Conservation (phyloP, 306 rosid genomes). For the Inga laurina region DNA sequence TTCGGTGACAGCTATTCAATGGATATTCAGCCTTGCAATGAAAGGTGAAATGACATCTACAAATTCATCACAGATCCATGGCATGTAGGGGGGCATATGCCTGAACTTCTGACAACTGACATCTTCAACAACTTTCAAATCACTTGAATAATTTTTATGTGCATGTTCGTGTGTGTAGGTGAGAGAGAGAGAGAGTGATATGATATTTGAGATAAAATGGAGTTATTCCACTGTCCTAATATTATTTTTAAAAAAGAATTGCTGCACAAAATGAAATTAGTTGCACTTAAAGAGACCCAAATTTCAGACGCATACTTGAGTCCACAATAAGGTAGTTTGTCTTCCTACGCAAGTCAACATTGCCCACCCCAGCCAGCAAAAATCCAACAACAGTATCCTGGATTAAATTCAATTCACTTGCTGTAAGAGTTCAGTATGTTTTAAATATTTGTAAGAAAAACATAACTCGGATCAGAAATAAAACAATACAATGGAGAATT, state of each 20-base stretch:
- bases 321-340: constrained; percentile 77
- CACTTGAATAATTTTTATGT: not conserved
- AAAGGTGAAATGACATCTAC: not conserved
- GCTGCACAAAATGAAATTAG: not conserved
- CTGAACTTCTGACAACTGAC: not conserved
- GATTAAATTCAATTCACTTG: not conserved
- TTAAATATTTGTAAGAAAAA: not conserved
- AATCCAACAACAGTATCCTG: constrained; percentile 77
- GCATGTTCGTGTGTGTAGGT: not conserved
- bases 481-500: not conserved
- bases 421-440: not conserved
- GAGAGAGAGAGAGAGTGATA: not conserved
- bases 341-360: constrained; percentile 82
- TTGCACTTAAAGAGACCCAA: not conserved
- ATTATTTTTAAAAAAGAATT: not conserved
- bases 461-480: not conserved
- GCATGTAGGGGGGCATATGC: not conserved
- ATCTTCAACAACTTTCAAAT: constrained; percentile 1
- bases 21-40: not conserved
- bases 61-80: not conserved
- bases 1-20: not conserved
- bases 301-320: constrained; percentile 51
- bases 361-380: constrained; percentile 79
- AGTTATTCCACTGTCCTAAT: not conserved
- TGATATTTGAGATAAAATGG: not conserved